Percentiles rank a stretch among this genome's conserved stretches.
Evolutionary conservation across 2,329 filamentous ascomycete species (phyloP).

Genomic region (Nothophoma quercina): DNA sequence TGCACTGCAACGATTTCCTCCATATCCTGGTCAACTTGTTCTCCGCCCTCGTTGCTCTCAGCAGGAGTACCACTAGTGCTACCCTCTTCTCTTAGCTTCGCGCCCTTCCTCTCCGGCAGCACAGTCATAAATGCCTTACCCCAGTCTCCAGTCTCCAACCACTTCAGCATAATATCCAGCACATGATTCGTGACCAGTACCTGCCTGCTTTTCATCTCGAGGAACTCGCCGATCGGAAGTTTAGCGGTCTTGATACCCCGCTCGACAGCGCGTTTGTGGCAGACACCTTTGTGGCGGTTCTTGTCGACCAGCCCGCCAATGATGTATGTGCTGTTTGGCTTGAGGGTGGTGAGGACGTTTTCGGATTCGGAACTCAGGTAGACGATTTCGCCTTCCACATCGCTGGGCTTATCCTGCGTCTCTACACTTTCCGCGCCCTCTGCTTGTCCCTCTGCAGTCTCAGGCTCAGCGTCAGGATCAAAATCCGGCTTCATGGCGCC

Average conservation of each 20-base stretch:
- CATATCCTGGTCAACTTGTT: conserved; percentile 21
- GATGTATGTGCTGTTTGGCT: conserved; percentile 89
- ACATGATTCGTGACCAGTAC: conserved; percentile 96
- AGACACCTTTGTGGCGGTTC: conserved; percentile 94
- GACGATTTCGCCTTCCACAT: conserved; percentile 68
- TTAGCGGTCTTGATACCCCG: conserved; percentile 85
- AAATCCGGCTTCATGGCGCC: conserved; percentile 65
- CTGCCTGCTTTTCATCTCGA: conserved; percentile 85
- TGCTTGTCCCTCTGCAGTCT: conserved; percentile 52
- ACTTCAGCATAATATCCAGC: conserved; percentile 93
- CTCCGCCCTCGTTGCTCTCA: conserved; percentile 21
- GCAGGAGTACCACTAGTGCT: conserved; percentile 22
- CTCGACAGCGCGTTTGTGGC: conserved; percentile 80
- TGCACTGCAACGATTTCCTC: conserved; percentile 17
- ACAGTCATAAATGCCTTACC: conserved; percentile 85
- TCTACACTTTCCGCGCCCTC: conserved; percentile 5
- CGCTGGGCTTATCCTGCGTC: conserved; percentile 21
- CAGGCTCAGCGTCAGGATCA: background rate
- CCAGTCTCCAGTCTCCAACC: conserved; percentile 92
- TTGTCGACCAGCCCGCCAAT: conserved; percentile 95
- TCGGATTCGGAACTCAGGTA: conserved; percentile 95
- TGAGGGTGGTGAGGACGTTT: conserved; percentile 80
- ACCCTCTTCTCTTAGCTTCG: conserved; percentile 62
- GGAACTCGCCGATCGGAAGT: conserved; percentile 92
- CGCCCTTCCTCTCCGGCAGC: conserved; percentile 90